Base-by-base conservation (phyloP, 1,284 basidiomycete species). In the Puccinia polysora region DNA sequence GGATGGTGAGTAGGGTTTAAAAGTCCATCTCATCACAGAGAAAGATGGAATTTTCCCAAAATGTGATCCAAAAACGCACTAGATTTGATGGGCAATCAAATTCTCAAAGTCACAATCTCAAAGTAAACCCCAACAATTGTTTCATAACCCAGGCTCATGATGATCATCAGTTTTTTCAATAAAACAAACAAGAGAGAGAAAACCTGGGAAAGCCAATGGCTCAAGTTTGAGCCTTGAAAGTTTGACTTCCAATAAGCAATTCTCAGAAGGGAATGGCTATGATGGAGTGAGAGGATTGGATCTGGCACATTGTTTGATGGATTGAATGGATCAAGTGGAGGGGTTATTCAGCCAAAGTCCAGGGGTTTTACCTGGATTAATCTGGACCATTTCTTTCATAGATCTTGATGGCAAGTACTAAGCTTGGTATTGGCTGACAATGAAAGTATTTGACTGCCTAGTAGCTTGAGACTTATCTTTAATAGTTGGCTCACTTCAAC, bases 1-100 rank as follows among this genome's bases (percentile, higher is more conserved):
- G 52, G n/a, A 56, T 47, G 2, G 7, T 15, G n/a, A 69, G 23
- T 20, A 30, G 43, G 2, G 59, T 5, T 47, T 69, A 55, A 36
- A 69, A 69, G 15, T 69, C 50, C 20, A 69, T 32, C 45, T 40
- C 20, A 15, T 59, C 56, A 1, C 67, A 53, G 8, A 69, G 34
- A n/a, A 34, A 14, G n/a, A 56, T 56, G 38, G 28, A 23, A 43
- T 53, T 32, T 23, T 58, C 23, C 67, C 67, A 69, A 59, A 69
- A 69, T 2, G 43, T 30, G 25, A 69, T 20, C 36, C 50, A 25
- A 12, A 34, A 50, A 34, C 38, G 40, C 43, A 69, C 67, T 69
- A 58, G 10, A n/a, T 20, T n/a, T 14, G 20, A 67, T 28, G 5
- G 30, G 55, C 23, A 2, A 40, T 20, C 38, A n/a, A 50, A n/a